Conservation (phyloP, 73 alveolate species). For the Breviolum minutum region DNA sequence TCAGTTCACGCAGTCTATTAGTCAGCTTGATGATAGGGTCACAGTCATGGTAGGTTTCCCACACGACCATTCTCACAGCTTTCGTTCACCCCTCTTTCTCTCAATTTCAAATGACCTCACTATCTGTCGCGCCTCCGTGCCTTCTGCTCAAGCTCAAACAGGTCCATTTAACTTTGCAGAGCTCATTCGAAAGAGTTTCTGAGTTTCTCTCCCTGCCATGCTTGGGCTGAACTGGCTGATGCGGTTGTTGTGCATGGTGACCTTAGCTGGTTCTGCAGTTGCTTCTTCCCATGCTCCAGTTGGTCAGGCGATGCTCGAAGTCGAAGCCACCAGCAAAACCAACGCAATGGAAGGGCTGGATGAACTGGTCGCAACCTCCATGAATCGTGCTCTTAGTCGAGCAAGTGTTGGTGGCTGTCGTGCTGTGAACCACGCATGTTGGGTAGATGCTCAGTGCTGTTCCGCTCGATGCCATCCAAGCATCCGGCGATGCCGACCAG, state of each 20-base stretch:
- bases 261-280: not conserved
- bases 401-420: constrained; percentile 28
- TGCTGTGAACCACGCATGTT: constrained; percentile 17
- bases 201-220: constrained; percentile 10
- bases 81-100: too few species aligned
- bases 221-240: constrained; percentile 9
- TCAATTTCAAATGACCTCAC: too few species aligned
- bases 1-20: too few species aligned
- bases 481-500: constrained; percentile 62
- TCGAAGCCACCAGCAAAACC: constrained; percentile 9
- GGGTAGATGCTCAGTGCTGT: constrained; percentile 93
- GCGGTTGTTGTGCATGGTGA: not conserved
- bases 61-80: too few species aligned
- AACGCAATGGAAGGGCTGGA: not conserved
- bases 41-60: too few species aligned
- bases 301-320: constrained; percentile 28
- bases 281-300: not conserved
- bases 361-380: constrained; percentile 35
- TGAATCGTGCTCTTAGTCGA: not conserved
- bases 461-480: constrained; percentile 61
- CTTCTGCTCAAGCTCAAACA: not conserved
- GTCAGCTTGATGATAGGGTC: too few species aligned
- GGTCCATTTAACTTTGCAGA: not conserved
- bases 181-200: not conserved
- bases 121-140: too few species aligned